Evolutionary conservation across 129 eudicot species (phyloP).

Genomic region (Apium graveolens): DNA sequence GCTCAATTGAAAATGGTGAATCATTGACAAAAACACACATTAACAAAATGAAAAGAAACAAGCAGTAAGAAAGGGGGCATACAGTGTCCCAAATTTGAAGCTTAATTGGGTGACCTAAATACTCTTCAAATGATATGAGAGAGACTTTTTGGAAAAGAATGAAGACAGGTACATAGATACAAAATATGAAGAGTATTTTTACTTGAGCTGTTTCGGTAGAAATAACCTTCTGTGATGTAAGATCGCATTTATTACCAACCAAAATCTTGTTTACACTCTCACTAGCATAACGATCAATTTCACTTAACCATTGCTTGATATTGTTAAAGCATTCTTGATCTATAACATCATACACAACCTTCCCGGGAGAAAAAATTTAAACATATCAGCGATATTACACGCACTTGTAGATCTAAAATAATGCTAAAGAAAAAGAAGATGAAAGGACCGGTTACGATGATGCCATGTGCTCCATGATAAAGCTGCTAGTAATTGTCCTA

Average conservation of each 20-base stretch:
- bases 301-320: too few species aligned
- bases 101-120: conserved; percentile 69
- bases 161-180: not conserved
- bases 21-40: not conserved
- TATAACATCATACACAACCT: conserved; percentile 97
- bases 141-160: too few species aligned
- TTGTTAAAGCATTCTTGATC: conserved; percentile 95
- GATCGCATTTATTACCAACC: too few species aligned
- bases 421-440: not conserved
- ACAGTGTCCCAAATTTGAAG: conserved; percentile 97
- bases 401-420: not conserved
- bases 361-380: conserved; percentile 2
- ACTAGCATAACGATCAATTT: too few species aligned
- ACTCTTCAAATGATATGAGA: too few species aligned
- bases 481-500: not conserved
- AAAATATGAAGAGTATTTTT: conserved; percentile 7
- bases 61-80: not conserved
- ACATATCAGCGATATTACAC: not conserved
- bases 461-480: conserved; percentile 1
- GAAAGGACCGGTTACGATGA: conserved; percentile 32
- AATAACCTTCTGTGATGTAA: conserved; percentile 77
- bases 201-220: conserved; percentile 89
- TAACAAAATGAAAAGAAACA: not conserved
- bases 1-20: not conserved
- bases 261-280: too few species aligned